Percentiles rank a stretch among this genome's conserved stretches.
Conservation (phyloP, 148 eudicot species). For the Rhododendron ferrugineum region DNA sequence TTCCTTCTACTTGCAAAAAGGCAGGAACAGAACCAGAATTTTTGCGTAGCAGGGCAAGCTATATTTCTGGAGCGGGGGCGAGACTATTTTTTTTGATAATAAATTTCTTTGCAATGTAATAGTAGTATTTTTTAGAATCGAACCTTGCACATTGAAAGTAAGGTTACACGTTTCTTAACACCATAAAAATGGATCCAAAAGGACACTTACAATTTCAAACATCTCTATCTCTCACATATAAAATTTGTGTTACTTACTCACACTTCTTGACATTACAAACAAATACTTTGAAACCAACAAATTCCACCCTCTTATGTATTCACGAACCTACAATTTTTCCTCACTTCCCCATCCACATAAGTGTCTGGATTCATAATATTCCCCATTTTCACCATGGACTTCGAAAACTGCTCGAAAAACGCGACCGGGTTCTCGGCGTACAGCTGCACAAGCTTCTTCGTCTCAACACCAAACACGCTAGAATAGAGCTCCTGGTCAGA, state of each 20-base stretch:
- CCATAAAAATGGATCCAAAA: not conserved
- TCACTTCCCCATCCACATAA: slow-evolving; percentile 70
- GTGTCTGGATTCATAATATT: slow-evolving; percentile 66
- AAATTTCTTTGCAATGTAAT: too few relatives aligned
- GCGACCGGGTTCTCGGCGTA: slow-evolving; percentile 59
- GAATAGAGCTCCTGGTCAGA: slow-evolving; percentile 88
- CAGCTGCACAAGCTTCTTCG: slow-evolving; percentile 49
- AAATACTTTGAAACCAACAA: not conserved
- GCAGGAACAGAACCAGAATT: too few relatives aligned
- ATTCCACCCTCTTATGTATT: slow-evolving; percentile 31
- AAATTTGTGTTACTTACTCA: not conserved
- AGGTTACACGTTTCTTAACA: not conserved
- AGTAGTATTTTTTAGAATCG: too few relatives aligned
- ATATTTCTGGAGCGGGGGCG: too few relatives aligned
- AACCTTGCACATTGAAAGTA: not conserved
- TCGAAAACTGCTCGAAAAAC: slow-evolving; percentile 80
- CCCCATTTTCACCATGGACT: slow-evolving; percentile 93
- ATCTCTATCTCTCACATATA: not conserved
- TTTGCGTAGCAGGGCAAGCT: too few relatives aligned
- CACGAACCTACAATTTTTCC: slow-evolving; percentile 85
- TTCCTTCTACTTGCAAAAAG: not conserved
- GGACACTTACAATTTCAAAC: not conserved
- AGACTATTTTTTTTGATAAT: too few relatives aligned
- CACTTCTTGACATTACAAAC: slow-evolving; percentile 11
- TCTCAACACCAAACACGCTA: slow-evolving; percentile 61